These are phyloP conservation scores for Leucogyrophana mollusca DNA, from an alignment of 768 basidiomycete genomes.

Conservation along the genomic window DNA sequence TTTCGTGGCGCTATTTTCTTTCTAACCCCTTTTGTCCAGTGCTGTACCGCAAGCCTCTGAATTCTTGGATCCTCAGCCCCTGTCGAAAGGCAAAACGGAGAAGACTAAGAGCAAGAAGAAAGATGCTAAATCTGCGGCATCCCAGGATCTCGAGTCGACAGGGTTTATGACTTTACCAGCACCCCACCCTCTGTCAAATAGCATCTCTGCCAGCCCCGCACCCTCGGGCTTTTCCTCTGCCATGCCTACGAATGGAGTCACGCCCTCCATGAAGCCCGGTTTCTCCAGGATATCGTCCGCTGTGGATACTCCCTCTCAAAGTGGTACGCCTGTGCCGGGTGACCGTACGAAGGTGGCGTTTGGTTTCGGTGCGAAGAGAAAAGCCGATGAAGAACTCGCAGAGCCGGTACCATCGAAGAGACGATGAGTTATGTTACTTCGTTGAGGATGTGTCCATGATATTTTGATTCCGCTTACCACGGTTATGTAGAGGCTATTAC, in stretches of 20 bases:
- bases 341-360: conserved; percentile 78
- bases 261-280: conserved; percentile 54
- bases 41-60: conserved; percentile 85
- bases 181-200: conserved; percentile 43
- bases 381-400: conserved; percentile 68
- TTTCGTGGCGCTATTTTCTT: neutral
- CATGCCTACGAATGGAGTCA: conserved; percentile 39
- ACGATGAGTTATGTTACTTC: conserved; percentile 26
- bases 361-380: conserved; percentile 78
- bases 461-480: conserved; percentile 1
- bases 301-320: conserved; percentile 44
- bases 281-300: conserved; percentile 75
- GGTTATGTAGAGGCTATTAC: conserved; percentile 1
- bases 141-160: conserved; percentile 44
- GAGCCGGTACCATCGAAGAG: conserved; percentile 68
- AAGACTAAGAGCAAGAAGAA: conserved; percentile 81
- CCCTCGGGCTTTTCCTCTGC: conserved; percentile 37
- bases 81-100: conserved; percentile 82
- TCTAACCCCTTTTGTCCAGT: conserved; percentile 36
- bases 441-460: too few species aligned
- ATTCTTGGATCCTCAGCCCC: conserved; percentile 76
- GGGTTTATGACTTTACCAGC: conserved; percentile 78
- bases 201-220: conserved; percentile 42
- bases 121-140: conserved; percentile 50
- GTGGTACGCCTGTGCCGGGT: conserved; percentile 54